These are phyloP conservation scores for Crassisporium funariophilum DNA, from an alignment of 768 basidiomycete species.

Conservation along the genomic window DNA sequence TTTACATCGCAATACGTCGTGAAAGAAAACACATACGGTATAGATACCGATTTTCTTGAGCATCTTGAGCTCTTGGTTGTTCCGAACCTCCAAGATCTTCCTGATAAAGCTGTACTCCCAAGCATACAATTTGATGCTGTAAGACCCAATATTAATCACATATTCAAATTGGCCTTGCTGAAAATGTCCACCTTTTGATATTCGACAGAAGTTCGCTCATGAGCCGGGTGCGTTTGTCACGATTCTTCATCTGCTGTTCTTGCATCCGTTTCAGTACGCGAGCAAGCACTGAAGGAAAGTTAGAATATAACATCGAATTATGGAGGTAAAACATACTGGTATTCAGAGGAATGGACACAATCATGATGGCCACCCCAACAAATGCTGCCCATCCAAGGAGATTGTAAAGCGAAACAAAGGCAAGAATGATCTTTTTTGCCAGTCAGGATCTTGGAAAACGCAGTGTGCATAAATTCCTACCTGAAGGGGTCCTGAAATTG, in stretches of 20 bases:
- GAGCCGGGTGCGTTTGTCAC: slow-evolving; percentile 78
- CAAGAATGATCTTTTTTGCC: slow-evolving; percentile 87
- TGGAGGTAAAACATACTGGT: slow-evolving; percentile 42
- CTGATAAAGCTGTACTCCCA: slow-evolving; percentile 93
- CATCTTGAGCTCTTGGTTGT: slow-evolving; percentile 80
- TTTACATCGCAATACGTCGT: not conserved
- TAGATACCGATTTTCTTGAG: slow-evolving; percentile 80
- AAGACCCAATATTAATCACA: not conserved
- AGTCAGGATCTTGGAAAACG: no score
- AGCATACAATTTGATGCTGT: slow-evolving; percentile 85
- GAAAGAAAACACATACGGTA: slow-evolving; percentile 45
- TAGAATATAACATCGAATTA: not conserved
- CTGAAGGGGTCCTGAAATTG: slow-evolving; percentile 85
- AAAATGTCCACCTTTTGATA: slow-evolving; percentile 91
- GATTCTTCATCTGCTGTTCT: slow-evolving; percentile 90
- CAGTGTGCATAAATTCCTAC: slow-evolving; percentile 41
- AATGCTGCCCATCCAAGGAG: slow-evolving; percentile 92
- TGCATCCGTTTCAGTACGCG: slow-evolving; percentile 74
- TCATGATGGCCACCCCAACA: slow-evolving; percentile 87
- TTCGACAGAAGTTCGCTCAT: slow-evolving; percentile 96
- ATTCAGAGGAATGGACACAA: slow-evolving; percentile 77
- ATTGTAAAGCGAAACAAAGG: slow-evolving; percentile 87
- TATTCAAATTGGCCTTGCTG: not conserved
- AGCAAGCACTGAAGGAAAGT: slow-evolving; percentile 53
- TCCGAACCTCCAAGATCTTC: slow-evolving; percentile 77